Base-by-base conservation (phyloP, 106 monocot species). In the Amphibolis antarctica region DNA sequence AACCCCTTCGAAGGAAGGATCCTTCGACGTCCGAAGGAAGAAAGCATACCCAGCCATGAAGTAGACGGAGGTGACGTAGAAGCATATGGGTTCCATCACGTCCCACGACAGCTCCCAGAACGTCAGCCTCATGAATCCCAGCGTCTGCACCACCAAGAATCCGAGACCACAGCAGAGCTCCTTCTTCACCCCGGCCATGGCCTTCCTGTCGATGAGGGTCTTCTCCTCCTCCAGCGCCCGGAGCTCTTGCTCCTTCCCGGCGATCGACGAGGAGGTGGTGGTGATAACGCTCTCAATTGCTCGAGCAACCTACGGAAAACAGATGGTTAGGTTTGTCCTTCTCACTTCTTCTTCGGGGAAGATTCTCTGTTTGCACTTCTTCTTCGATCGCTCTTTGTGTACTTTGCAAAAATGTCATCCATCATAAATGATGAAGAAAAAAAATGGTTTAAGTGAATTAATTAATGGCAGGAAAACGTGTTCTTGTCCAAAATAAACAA, bases 101-200 rank as follows among this genome's bases (percentile, higher is more conserved):
- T 89, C 88, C 88, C 88, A 89, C 9, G 88, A 85, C 0, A 89
- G 79, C 62, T 89, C 88, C 88, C 88, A 89, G 64, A 89, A 89
- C 0, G 88, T 89, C 4, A 85, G 74, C 61, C 85, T 60, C 85
- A 85, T 82, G 81, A 89, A 82, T 10, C 59, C 84, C 13, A 68
- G 66, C 5, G 88, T 89, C 50, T 85, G 85, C 2, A 63, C 45
- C 20, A 75, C 42, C 42, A 89, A 45, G 68, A 75, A 77, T 1
- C 69, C 84, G 49, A 89, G 72, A n/a, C 88, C 88, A 17, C 64
- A 50, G 82, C 82, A 82, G 27, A 89, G 79, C 66, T 89, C 88
- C 9, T 74, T 59, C 66, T 74, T 55, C 10, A 89, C 88, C 52
- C 28, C 49, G 11, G 44, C 44, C 27, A 47, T 66, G 0, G 88